These are phyloP conservation scores for Phoma sp. DNA, from an alignment of 2,329 filamentous ascomycete species.

Conservation along the genomic window DNA sequence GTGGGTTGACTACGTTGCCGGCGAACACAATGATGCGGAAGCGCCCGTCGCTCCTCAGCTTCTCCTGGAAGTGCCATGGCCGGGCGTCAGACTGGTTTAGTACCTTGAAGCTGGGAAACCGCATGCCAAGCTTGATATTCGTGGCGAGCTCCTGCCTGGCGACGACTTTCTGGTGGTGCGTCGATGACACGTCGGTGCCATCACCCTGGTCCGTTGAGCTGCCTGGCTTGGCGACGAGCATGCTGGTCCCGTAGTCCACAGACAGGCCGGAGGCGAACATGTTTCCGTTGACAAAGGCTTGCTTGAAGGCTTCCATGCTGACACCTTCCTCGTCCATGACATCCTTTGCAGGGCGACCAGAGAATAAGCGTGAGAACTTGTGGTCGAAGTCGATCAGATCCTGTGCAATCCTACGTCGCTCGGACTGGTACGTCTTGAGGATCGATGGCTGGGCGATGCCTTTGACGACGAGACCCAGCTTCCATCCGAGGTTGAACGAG, in stretches of 20 bases:
- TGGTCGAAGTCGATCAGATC: constrained; percentile 66
- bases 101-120: constrained; percentile 65
- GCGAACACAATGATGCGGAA: constrained; percentile 68
- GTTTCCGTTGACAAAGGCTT: constrained; percentile 64
- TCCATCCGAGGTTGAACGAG: constrained; percentile 64
- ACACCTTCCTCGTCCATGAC: constrained; percentile 66
- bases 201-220: constrained; percentile 54
- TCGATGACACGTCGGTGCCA: constrained; percentile 50
- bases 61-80: constrained; percentile 65
- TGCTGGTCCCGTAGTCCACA: constrained; percentile 64
- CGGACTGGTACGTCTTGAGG: constrained; percentile 59
- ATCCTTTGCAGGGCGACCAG: constrained; percentile 60
- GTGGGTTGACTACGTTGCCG: constrained; percentile 58
- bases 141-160: constrained; percentile 53
- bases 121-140: constrained; percentile 59
- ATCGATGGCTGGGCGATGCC: constrained; percentile 49
- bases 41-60: constrained; percentile 62
- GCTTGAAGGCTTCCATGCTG: constrained; percentile 67
- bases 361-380: constrained; percentile 56
- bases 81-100: constrained; percentile 63
- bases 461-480: constrained; percentile 58
- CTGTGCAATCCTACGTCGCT: constrained; percentile 65
- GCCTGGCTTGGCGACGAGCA: constrained; percentile 61
- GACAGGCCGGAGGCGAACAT: constrained; percentile 64
- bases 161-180: constrained; percentile 6